Evolutionary conservation across 1,284 basidiomycete genomes (phyloP), one percentile per base, ranked within the genome.

Genomic region (Leccinum pachyderme): DNA sequence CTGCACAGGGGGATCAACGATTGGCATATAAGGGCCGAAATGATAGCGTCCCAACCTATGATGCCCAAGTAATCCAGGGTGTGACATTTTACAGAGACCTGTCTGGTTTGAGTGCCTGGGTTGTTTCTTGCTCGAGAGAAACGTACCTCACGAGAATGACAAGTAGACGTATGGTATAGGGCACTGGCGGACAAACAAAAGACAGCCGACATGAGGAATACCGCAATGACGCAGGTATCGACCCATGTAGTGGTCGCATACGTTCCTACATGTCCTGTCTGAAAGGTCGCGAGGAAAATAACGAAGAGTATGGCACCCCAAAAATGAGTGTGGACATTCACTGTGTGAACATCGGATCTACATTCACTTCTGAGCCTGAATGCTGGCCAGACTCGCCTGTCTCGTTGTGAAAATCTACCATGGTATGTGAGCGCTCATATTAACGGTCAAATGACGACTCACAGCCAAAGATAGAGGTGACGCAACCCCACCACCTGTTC

Each of bases 241-340:
- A 77, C 64, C 79, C 81, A 83, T 53, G 82, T 82, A 28, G 82
- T 76, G 27, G 75, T 73, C 12, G 76, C 75, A 60, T 86, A 76
- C 41, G 72, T 69, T 29, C 71, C 71, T 51, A 86, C 70, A 63
- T 86, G 75, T 55, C 75, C 76, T 8, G 77, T 73, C 44, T 76
- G 72, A 58, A 81, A 80, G 4, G 81, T 81, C 54, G 73, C 72
- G 48, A 87, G 69, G 52, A 92, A 75, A 63, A 85, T 80, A 18
- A 75, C 63, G 67, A 94, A 93, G 51, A 91, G 65, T 11, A 85
- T 66, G 15, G 88, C 86, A 29, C 88, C 92, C 76, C 84, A 81
- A 7, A 95, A 77, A 67, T 96, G 94, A 51, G 82, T 90, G 72
- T 95, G 92, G 51, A 96, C 94, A 73, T 97, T 96, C 58, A 96